These are phyloP conservation scores for Fusarium azukiicola DNA, from an alignment of 2,329 filamentous ascomycete genomes.

Conservation along the genomic window DNA sequence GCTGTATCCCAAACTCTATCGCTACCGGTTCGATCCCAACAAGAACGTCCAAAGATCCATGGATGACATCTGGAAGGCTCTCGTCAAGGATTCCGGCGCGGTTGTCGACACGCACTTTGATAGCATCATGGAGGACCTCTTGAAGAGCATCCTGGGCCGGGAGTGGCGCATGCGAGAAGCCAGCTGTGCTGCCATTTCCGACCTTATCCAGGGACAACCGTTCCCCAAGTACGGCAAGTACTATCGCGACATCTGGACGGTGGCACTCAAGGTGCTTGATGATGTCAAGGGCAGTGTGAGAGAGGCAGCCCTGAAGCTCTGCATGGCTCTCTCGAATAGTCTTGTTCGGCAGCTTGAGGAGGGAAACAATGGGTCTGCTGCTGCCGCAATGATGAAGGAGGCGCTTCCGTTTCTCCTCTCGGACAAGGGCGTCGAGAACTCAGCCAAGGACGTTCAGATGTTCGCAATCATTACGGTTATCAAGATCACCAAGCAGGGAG, in stretches of 20 bases:
- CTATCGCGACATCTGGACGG: constrained; percentile 91
- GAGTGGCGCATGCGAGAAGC: constrained; percentile 98
- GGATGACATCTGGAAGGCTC: constrained; percentile 97
- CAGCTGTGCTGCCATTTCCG: constrained; percentile 93
- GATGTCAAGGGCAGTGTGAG: constrained; percentile 97
- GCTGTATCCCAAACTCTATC: constrained; percentile 95
- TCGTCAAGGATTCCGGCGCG: constrained; percentile 92
- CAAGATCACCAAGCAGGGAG: constrained; percentile 94
- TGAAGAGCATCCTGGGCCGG: constrained; percentile 91
- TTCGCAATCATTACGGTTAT: constrained; percentile 93
- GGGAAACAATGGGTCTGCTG: constrained; percentile 84
- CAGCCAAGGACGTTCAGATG: constrained; percentile 91
- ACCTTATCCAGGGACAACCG: constrained; percentile 90
- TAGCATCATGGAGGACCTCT: constrained; percentile 91
- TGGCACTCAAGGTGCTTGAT: constrained; percentile 94
- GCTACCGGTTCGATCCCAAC: constrained; percentile 98
- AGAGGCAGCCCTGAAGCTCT: constrained; percentile 89
- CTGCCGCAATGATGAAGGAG: constrained; percentile 90
- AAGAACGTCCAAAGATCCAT: constrained; percentile 95
- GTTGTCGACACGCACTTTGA: constrained; percentile 92
- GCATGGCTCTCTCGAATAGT: constrained; percentile 90
- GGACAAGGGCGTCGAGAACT: constrained; percentile 92
- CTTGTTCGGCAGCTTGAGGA: constrained; percentile 93
- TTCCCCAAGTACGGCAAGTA: constrained; percentile 90
- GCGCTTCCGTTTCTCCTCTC: constrained; percentile 96